Conservation (phyloP, 345 rosid genomes). For the Litchi chinensis region DNA sequence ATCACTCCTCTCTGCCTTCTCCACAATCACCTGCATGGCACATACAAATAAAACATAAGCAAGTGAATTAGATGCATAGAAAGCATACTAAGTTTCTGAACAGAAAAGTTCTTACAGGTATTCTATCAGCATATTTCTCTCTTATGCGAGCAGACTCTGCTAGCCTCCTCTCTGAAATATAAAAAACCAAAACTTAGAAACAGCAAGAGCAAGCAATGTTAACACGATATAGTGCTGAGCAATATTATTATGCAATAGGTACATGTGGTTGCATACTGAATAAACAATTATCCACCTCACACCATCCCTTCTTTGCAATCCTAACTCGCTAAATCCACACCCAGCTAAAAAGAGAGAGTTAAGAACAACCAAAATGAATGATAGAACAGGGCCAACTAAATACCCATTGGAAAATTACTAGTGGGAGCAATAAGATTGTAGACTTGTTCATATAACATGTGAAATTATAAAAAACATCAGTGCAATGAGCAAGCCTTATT, state of each 20-base stretch:
- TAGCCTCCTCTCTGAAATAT: constrained; percentile 68
- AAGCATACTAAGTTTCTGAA: neutral
- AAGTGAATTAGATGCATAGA: neutral
- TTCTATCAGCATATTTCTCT: constrained; percentile 89
- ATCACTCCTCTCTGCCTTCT: constrained; percentile 84
- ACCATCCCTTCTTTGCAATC: neutral
- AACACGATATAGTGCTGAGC: neutral
- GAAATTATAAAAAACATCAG: no score
- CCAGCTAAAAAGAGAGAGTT: neutral
- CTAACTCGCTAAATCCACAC: neutral
- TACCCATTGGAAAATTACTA: no score
- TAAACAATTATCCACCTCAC: neutral
- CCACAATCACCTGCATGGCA: constrained; percentile 81
- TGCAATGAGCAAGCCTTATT: no score
- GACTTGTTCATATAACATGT: no score
- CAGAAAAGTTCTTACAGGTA: constrained; percentile 57
- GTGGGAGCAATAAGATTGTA: no score
- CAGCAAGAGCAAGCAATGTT: neutral
- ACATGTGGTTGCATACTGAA: neutral
- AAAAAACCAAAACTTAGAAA: neutral
- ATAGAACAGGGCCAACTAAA: neutral
- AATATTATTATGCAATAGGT: neutral
- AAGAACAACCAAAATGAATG: neutral
- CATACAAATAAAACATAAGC: constrained; percentile 8
- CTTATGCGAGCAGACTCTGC: constrained; percentile 82